Base-by-base conservation (phyloP, 2,329 filamentous ascomycete genomes). In the Aspergillus ochraceoroseus region DNA sequence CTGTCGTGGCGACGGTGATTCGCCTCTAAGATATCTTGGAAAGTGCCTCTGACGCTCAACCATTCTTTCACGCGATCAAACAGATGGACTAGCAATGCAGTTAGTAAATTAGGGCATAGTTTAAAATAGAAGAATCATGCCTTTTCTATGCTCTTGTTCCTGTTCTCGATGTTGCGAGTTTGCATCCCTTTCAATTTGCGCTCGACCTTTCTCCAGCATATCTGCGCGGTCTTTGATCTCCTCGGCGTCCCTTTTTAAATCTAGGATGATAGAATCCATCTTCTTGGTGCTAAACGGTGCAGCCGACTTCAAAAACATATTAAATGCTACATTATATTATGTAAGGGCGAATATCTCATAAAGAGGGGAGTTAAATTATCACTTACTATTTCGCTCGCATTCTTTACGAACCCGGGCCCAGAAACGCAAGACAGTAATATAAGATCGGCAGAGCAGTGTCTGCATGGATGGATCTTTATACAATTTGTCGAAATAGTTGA, bases 321-420 rank as follows among this genome's bases (percentile, higher is more conserved):
- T 32, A 12, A 32, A 20, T 18, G 19, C 32, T 35, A 17, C 11
- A 27, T 18, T 14, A 6, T 5, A 8, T n/a, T n/a, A n/a, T n/a
- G n/a, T n/a, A n/a, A n/a, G n/a, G n/a, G n/a, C n/a, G n/a, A n/a
- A n/a, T n/a, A n/a, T n/a, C n/a, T n/a, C n/a, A n/a, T n/a, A n/a
- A n/a, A n/a, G n/a, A n/a, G n/a, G n/a, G n/a, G n/a, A n/a, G n/a
- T n/a, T n/a, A n/a, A n/a, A 2, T 32, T 8, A 2, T 19, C 4
- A 18, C 31, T 33, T 23, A 33, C 0, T 25, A 23, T 33, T 33
- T 14, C 3, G 5, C 25, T 37, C 17, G 22, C 34, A 37, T 22
- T 37, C 34, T 18, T 37, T 37, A 1, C 18, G 15, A 8, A 37
- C 34, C 5, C 34, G 25, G n/a, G 15, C 14, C 34, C 34, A 37